Evolutionary conservation across 305 asterid genomes (phyloP).

Genomic region (Lippia alba): DNA sequence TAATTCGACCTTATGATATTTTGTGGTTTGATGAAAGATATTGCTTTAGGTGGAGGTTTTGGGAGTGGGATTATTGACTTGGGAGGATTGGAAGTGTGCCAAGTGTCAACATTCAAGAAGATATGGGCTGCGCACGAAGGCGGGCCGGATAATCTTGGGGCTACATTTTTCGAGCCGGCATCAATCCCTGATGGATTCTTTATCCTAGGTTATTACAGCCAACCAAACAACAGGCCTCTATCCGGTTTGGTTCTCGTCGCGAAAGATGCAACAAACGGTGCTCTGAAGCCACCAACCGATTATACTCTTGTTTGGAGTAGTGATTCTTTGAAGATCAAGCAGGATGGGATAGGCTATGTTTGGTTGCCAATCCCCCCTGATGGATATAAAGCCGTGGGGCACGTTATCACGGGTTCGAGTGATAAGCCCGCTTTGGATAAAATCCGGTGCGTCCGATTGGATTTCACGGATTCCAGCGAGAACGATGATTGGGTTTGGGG

Average conservation of each 20-base stretch:
- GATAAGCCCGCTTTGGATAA: constrained; percentile 61
- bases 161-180: constrained; percentile 72
- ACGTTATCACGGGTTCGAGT: constrained; percentile 57
- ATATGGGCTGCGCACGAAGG: constrained; percentile 74
- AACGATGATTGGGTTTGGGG: constrained; percentile 67
- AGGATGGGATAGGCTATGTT: constrained; percentile 61
- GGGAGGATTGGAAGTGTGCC: constrained; percentile 64
- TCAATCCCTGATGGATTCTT: constrained; percentile 72
- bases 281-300: constrained; percentile 58
- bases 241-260: constrained; percentile 75
- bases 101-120: constrained; percentile 52
- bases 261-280: constrained; percentile 46
- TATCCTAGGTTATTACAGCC: constrained; percentile 77
- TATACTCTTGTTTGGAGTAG: constrained; percentile 79
- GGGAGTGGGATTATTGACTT: constrained; percentile 73
- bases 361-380: constrained; percentile 77
- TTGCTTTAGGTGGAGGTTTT: constrained; percentile 60
- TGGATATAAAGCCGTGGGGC: constrained; percentile 71
- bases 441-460: constrained; percentile 59
- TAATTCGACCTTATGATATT: too few species aligned
- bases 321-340: constrained; percentile 52
- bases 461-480: constrained; percentile 60
- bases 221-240: constrained; percentile 65
- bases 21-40: too few species aligned
- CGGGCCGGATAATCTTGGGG: constrained; percentile 77